Evolutionary conservation across 148 eudicot species (phyloP).

Genomic region (Rhododendron vialii): DNA sequence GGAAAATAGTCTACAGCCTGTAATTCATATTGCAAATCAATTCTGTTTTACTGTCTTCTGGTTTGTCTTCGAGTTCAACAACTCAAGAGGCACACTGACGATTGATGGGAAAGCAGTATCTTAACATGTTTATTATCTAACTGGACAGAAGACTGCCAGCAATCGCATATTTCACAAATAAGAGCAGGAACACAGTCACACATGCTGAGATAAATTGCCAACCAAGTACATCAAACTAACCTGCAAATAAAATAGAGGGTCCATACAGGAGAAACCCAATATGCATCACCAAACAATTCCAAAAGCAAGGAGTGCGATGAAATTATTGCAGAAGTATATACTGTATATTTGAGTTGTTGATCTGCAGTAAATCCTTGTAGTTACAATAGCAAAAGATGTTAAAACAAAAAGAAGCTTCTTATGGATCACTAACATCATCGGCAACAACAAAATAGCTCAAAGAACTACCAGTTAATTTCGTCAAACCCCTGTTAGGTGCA

Average conservation of each 20-base stretch:
- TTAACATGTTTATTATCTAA: background rate
- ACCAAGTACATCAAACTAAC: background rate
- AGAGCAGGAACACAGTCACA: background rate
- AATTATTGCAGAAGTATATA: background rate
- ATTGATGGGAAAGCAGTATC: background rate
- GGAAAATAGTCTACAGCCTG: no score
- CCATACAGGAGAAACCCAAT: background rate
- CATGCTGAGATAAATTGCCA: background rate
- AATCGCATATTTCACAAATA: background rate
- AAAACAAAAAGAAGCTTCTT: background rate
- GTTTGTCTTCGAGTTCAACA: background rate
- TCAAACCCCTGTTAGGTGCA: background rate
- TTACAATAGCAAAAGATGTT: background rate
- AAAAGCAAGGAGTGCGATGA: background rate
- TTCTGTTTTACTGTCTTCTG: no score
- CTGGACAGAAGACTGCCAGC: background rate
- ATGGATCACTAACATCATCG: conserved; percentile 3
- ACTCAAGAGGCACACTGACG: background rate
- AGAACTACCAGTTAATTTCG: background rate
- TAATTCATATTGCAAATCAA: no score
- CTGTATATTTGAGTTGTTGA: background rate
- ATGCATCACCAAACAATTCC: background rate
- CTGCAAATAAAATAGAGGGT: background rate
- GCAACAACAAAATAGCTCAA: background rate
- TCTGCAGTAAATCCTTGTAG: background rate